Evolutionary conservation across 768 basidiomycete species (phyloP).

Genomic region (Leccinum subtestaceum): DNA sequence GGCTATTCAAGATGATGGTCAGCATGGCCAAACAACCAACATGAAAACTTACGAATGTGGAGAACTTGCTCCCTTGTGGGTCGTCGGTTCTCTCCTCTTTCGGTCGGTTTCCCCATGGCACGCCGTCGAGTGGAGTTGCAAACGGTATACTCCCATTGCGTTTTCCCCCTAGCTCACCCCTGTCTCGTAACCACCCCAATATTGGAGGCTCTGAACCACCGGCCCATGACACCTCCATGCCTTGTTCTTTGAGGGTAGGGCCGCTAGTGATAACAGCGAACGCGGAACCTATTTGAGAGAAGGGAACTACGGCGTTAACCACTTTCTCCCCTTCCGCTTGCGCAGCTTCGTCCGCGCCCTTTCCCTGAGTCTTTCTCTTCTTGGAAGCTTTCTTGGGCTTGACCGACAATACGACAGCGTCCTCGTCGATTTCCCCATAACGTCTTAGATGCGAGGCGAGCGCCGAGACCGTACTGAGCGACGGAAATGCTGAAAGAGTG

Average conservation of each 20-base stretch:
- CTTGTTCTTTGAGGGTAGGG: constrained; percentile 50
- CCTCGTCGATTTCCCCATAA: constrained; percentile 63
- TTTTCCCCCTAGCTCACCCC: constrained; percentile 54
- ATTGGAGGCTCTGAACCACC: constrained; percentile 69
- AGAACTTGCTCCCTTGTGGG: constrained; percentile 39
- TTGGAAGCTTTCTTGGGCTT: constrained; percentile 47
- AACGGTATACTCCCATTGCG: constrained; percentile 6
- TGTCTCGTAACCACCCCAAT: constrained; percentile 68
- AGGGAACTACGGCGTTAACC: constrained; percentile 72
- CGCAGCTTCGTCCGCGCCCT: constrained; percentile 36
- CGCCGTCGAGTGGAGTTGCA: constrained; percentile 25
- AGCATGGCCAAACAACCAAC: neutral
- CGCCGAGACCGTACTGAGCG: constrained; percentile 19
- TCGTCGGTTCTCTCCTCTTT: neutral
- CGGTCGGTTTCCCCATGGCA: neutral
- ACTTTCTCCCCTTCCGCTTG: constrained; percentile 43
- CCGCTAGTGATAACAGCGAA: constrained; percentile 71
- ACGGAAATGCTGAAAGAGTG: constrained; percentile 49
- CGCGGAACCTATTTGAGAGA: constrained; percentile 72
- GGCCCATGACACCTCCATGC: constrained; percentile 72
- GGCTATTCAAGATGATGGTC: constrained; percentile 16
- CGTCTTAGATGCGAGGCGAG: constrained; percentile 44
- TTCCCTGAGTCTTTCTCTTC: constrained; percentile 36
- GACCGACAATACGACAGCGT: constrained; percentile 65
- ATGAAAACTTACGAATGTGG: constrained; percentile 32